Base-by-base conservation (phyloP, 2,329 filamentous ascomycete species). In the Beauveria scarabaeidicola region DNA sequence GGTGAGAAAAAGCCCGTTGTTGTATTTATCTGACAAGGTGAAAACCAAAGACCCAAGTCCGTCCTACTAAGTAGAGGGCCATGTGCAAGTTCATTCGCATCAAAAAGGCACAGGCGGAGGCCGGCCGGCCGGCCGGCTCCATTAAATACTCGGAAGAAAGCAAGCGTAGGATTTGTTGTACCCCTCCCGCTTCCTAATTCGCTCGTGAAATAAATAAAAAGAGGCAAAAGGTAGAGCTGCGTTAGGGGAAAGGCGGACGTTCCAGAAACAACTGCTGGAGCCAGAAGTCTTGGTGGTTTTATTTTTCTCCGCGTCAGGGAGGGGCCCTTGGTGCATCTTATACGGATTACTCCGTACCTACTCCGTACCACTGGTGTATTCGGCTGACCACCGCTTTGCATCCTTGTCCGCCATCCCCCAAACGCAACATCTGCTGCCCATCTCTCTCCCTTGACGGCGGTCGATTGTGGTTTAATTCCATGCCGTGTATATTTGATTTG, bases 61-160 rank as follows among this genome's bases (percentile, higher is more conserved):
- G 13, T 32, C 11, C 29, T n/a, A n/a, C n/a, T n/a, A n/a, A n/a
- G n/a, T n/a, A n/a, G n/a, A n/a, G n/a, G n/a, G n/a, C n/a, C n/a
- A n/a, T n/a, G n/a, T n/a, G n/a, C n/a, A n/a, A n/a, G n/a, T n/a
- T n/a, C 29, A 32, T 32, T 32, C 29, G 11, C 29, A 32, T 32
- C 29, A 32, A n/a, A n/a, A n/a, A 59, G n/a, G 25, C 27, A 40
- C 46, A 55, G 58, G 58, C 32, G 51, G 58, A 50, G 58, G 51
- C 58, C 47, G 47, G 56, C 38, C 29, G 43, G 32, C n/a, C n/a
- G n/a, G n/a, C n/a, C 51, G 5, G 27, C 43, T 48, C 58, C 58
- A 51, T 55, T 60, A 50, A 53, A 50, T 60, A 53, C 32, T 17
- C 13, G 27, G 29, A 27, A 32, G 29, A 10, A 10, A 32, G 29